Evolutionary conservation across 83 land plant species (phyloP).

Genomic region (Picea engelmannii): DNA sequence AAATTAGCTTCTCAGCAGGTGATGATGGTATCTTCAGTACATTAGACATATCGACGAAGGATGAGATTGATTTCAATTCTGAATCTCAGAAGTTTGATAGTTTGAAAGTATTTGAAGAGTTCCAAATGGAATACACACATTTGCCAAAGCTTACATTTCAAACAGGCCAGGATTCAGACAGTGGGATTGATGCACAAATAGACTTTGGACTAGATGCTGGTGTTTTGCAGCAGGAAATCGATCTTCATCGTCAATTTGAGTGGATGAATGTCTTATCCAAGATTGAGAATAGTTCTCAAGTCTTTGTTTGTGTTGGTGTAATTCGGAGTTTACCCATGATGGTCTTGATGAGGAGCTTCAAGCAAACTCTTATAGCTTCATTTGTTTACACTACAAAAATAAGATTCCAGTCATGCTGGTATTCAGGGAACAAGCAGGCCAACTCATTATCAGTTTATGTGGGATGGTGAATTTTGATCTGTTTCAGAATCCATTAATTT

Average conservation of each 20-base stretch:
- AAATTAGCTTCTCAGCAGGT: slow-evolving; percentile 1
- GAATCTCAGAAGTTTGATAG: slow-evolving; percentile 28
- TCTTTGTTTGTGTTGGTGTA: slow-evolving; percentile 63
- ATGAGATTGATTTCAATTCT: slow-evolving; percentile 14
- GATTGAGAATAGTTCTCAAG: slow-evolving; percentile 17
- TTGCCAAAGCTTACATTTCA: slow-evolving; percentile 22
- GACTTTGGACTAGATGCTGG: slow-evolving; percentile 23
- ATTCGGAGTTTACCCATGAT: slow-evolving; percentile 48
- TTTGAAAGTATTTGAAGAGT: slow-evolving; percentile 32
- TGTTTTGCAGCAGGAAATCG: slow-evolving; percentile 18
- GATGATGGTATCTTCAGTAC: slow-evolving; percentile 20
- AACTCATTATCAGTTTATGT: too few relatives aligned
- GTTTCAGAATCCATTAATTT: too few relatives aligned
- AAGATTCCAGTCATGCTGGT: slow-evolving; percentile 25
- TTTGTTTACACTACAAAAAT: slow-evolving; percentile 56
- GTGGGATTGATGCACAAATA: slow-evolving; percentile 19
- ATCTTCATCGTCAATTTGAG: slow-evolving; percentile 18
- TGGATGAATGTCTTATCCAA: slow-evolving; percentile 29
- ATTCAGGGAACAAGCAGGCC: too few relatives aligned
- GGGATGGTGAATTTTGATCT: too few relatives aligned
- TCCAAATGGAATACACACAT: slow-evolving; percentile 37
- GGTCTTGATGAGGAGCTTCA: slow-evolving; percentile 25
- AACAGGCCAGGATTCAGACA: slow-evolving; percentile 16
- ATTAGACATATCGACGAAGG: slow-evolving; percentile 16
- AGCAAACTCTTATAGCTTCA: slow-evolving; percentile 52